phyloP scores from a whole-genome alignment of 2,329 filamentous ascomycete species.

The Raffaelea deltoideospora region DNA sequence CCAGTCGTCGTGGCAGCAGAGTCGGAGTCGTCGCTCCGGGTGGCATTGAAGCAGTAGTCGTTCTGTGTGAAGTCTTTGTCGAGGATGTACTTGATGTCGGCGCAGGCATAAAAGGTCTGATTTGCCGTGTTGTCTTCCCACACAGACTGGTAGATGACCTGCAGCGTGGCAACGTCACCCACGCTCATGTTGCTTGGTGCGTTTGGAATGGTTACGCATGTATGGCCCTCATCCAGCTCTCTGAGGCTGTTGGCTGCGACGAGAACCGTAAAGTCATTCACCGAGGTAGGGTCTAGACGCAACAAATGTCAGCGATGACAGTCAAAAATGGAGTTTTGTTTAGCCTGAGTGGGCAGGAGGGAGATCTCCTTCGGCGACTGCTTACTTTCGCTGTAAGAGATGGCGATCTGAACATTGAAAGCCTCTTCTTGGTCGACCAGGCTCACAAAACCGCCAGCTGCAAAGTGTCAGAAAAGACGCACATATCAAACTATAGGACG shows the following conservation, averaged over 20 bases:
- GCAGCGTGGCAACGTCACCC: constrained; percentile 19
- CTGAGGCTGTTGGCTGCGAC: constrained; percentile 10
- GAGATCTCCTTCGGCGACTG: too few relatives aligned
- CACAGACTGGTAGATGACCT: constrained; percentile 19
- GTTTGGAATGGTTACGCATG: constrained; percentile 17
- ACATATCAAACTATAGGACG: too few relatives aligned
- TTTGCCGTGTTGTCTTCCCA: constrained; percentile 9
- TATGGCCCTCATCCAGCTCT: constrained; percentile 18
- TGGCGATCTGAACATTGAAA: constrained; percentile 4
- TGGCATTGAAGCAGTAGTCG: constrained; percentile 22
- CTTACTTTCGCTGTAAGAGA: constrained; percentile 22
- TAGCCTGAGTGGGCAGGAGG: too few relatives aligned
- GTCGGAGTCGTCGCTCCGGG: constrained; percentile 2
- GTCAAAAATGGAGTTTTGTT: too few relatives aligned
- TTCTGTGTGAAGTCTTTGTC: constrained; percentile 13
- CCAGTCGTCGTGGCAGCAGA: constrained; percentile 4
- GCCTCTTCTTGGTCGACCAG: constrained; percentile 6
- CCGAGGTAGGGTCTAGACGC: constrained; percentile 12
- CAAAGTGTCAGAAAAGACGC: not conserved
- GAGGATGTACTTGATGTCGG: constrained; percentile 15
- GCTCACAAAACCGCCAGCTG: constrained; percentile 5
- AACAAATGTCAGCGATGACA: not conserved
- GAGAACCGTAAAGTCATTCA: constrained; percentile 18
- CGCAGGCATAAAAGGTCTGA: constrained; percentile 21
- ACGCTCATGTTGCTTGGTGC: constrained; percentile 13